Conservation (phyloP, 768 basidiomycete genomes). For the Clathrus columnatus region DNA sequence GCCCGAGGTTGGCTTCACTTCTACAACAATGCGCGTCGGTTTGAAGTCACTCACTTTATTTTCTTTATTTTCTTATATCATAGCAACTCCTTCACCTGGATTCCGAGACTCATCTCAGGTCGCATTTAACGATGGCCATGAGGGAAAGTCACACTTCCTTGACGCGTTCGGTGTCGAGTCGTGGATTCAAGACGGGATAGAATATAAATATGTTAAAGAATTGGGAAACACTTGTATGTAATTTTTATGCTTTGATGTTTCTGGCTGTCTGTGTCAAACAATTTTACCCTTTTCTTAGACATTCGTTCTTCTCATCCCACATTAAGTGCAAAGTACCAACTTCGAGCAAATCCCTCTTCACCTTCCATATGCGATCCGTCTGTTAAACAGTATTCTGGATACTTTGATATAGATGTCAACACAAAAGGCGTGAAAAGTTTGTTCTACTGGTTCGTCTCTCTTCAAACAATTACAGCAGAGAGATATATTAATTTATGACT, state of each 20-base stretch:
- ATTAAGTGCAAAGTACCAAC: slow-evolving; percentile 38
- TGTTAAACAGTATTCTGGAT: slow-evolving; percentile 79
- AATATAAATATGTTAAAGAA: slow-evolving; percentile 59
- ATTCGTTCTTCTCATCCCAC: slow-evolving; percentile 53
- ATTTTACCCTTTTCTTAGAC: slow-evolving; percentile 31
- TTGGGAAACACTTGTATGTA: slow-evolving; percentile 63
- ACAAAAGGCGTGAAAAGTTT: slow-evolving; percentile 55
- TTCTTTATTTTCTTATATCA: background rate
- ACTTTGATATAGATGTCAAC: slow-evolving; percentile 60
- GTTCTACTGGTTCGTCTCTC: slow-evolving; percentile 67
- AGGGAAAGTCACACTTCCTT: background rate
- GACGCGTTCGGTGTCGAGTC: slow-evolving; percentile 34
- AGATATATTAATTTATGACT: background rate
- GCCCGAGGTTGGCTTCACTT: too few relatives aligned
- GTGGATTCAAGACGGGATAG: slow-evolving; percentile 54
- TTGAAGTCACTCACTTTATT: background rate
- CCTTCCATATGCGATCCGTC: slow-evolving; percentile 69
- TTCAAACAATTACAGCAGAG: background rate
- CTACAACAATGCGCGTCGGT: background rate
- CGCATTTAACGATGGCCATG: background rate
- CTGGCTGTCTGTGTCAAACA: background rate
- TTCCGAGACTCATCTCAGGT: background rate
- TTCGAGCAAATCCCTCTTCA: slow-evolving; percentile 45
- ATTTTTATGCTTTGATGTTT: background rate
- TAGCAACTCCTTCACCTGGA: background rate